Base-by-base conservation (phyloP, 345 rosid species). In the Populus pruinosa region DNA sequence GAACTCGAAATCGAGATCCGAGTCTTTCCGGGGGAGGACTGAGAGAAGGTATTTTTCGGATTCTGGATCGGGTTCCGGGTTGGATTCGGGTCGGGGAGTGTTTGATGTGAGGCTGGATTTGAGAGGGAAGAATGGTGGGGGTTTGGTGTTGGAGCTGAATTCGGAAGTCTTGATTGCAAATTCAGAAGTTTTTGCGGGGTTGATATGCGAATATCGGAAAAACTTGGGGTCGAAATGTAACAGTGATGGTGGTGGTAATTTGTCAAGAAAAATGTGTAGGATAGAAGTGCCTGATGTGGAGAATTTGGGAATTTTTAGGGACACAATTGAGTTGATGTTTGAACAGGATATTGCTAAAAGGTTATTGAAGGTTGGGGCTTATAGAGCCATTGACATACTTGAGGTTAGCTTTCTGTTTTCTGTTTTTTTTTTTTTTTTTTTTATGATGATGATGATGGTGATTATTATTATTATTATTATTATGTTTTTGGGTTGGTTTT, bases 321-420 rank as follows among this genome's bases (percentile, higher is more conserved):
- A 92, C 80, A 91, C 94, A 9, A 84, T 95, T 20, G 92, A 92
- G 81, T 88, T 95, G 38, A 95, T 95, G 98, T 95, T 95, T 50
- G 96, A 90, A 81, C 91, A 88, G 12, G 88, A 87, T 33, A 87
- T 95, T 44, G 41, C 85, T 41, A 90, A 77, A 49, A 87, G 71
- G 79, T 87, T 95, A 2, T 35, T 90, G 80, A 92, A 84, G 87
- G 75, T 88, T 77, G 98, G 99, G 64, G 96, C 85, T 70, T 89
- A 83, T 77, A 85, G 90, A 69, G 85, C 92, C 81, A 92, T 92
- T 53, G 94, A 87, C 76, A 80, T 95, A 75, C 98, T 95, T 55
- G 99, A 93, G 98, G 99, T 95, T 61, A 50, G 84, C 71, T 12
- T 53, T 53, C 14, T 73, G 12, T 64, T 6, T 64, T 47, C 6